Percentiles rank a stretch among this genome's conserved stretches.
Conservation (phyloP, 2,329 filamentous ascomycete species). For the Teratosphaeriaceae sp. region DNA sequence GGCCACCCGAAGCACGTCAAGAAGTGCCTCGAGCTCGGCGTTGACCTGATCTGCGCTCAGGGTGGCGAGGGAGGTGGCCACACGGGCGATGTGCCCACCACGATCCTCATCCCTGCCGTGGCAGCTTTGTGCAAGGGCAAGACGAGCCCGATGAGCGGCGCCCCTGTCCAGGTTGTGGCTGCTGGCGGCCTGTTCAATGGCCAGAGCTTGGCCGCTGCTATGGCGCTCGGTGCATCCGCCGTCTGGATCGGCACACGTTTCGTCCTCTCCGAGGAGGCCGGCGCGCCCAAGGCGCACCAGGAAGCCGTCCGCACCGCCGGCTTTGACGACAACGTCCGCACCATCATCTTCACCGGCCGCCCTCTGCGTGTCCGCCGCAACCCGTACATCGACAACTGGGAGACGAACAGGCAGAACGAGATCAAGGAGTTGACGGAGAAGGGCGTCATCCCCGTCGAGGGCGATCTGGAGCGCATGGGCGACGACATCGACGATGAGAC, state of each 20-base stretch:
- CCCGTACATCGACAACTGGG: slow-evolving; percentile 92
- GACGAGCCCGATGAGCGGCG: slow-evolving; percentile 80
- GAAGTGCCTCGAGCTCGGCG: slow-evolving; percentile 88
- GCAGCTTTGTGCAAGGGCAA: slow-evolving; percentile 72
- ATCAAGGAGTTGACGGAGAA: slow-evolving; percentile 87
- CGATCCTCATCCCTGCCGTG: slow-evolving; percentile 86
- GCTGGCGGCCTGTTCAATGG: slow-evolving; percentile 94
- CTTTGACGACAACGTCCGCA: slow-evolving; percentile 94
- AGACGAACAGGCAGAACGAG: slow-evolving; percentile 80
- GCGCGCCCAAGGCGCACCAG: slow-evolving; percentile 60
- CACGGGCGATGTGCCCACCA: slow-evolving; percentile 78
- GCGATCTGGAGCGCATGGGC: slow-evolving; percentile 79
- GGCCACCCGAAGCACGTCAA: slow-evolving; percentile 98
- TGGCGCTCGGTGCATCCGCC: slow-evolving; percentile 86
- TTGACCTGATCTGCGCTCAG: slow-evolving; percentile 96
- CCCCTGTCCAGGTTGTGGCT: slow-evolving; percentile 84
- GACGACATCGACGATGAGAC: slow-evolving; percentile 66
- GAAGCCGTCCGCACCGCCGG: slow-evolving; percentile 69
- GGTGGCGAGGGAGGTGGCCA: slow-evolving; percentile 89
- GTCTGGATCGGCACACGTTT: slow-evolving; percentile 98
- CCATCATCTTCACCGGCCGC: slow-evolving; percentile 96
- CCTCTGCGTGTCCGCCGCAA: slow-evolving; percentile 92
- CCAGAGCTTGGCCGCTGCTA: slow-evolving; percentile 76
- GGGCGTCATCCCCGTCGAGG: slow-evolving; percentile 88
- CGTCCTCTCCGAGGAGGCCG: slow-evolving; percentile 88